A percentile compares a stretch with the other conserved stretches of the same genome.
Evolutionary conservation across 1,139 yeast genomes (phyloP).

Genomic region (Barnettozyma hawaiiensis): DNA sequence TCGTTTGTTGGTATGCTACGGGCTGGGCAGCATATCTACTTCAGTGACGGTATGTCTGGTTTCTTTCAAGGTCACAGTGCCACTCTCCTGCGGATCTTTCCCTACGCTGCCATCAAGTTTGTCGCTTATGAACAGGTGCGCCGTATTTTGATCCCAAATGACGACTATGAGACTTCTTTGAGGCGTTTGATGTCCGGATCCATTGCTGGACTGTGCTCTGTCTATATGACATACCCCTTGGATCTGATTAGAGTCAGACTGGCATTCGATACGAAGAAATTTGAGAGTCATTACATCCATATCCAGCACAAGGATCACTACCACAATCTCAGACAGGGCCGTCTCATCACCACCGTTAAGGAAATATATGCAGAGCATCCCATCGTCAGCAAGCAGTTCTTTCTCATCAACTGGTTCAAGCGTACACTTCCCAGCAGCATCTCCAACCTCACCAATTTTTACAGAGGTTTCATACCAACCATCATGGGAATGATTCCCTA

Average conservation of each 20-base stretch:
- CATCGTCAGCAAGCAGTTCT: slow-evolving; percentile 25
- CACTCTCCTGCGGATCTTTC: slow-evolving; percentile 83
- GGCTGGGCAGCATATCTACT: slow-evolving; percentile 66
- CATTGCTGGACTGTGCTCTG: slow-evolving; percentile 80
- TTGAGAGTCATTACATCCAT: slow-evolving; percentile 16
- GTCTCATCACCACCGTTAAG: slow-evolving; percentile 47
- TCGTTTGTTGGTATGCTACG: slow-evolving; percentile 67
- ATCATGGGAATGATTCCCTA: slow-evolving; percentile 94
- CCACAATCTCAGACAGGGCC: slow-evolving; percentile 39
- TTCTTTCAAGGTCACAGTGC: slow-evolving; percentile 95
- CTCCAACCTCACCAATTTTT: slow-evolving; percentile 58
- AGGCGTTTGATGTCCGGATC: slow-evolving; percentile 88
- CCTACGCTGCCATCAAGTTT: slow-evolving; percentile 95
- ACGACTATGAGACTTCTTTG: slow-evolving; percentile 67
- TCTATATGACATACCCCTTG: slow-evolving; percentile 85
- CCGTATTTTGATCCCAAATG: slow-evolving; percentile 68
- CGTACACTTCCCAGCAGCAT: slow-evolving; percentile 29
- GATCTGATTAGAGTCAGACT: slow-evolving; percentile 86
- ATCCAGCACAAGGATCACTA: slow-evolving; percentile 25
- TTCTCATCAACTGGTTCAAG: slow-evolving; percentile 22
- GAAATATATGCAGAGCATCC: slow-evolving; percentile 63
- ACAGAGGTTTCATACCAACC: slow-evolving; percentile 93
- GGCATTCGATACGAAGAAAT: slow-evolving; percentile 73
- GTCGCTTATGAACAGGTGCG: slow-evolving; percentile 96
- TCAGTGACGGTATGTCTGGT: slow-evolving; percentile 71